Evolutionary conservation across 768 basidiomycete species (phyloP).

Genomic region (Brasilioporus rufonigricans): DNA sequence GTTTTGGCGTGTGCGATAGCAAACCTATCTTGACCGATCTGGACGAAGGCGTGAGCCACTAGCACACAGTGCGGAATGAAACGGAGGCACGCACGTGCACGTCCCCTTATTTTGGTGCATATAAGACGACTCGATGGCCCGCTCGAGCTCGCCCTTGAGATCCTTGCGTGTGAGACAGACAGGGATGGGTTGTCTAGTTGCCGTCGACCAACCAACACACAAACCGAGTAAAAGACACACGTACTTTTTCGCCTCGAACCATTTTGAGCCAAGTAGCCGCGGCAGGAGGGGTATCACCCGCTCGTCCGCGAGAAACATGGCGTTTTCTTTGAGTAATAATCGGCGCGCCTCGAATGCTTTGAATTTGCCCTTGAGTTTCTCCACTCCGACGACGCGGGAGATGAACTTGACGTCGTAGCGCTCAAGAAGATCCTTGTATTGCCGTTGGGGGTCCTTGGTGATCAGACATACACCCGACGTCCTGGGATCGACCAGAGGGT

Average conservation of each 20-base stretch:
- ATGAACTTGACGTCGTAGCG: constrained; percentile 83
- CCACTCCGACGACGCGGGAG: constrained; percentile 84
- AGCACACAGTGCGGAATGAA: background rate
- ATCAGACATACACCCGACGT: constrained; percentile 83
- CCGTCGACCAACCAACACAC: background rate
- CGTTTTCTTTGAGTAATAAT: constrained; percentile 83
- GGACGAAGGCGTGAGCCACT: background rate
- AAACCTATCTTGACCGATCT: constrained; percentile 85
- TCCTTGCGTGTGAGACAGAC: constrained; percentile 88
- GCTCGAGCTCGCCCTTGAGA: constrained; percentile 88
- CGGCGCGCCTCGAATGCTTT: constrained; percentile 81
- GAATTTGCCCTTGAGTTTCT: constrained; percentile 94
- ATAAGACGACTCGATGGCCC: constrained; percentile 91
- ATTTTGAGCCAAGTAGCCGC: constrained; percentile 80
- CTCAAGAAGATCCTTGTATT: constrained; percentile 93
- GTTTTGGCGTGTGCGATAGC: constrained; percentile 66
- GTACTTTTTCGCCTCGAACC: constrained; percentile 95
- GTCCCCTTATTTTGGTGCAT: constrained; percentile 95
- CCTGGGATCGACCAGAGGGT: constrained; percentile 83
- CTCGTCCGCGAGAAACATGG: constrained; percentile 91
- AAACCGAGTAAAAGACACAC: constrained; percentile 22
- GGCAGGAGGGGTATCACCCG: constrained; percentile 86
- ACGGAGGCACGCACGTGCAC: constrained; percentile 64
- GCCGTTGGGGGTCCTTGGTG: constrained; percentile 92
- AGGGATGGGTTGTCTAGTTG: constrained; percentile 85